Evolutionary conservation across 139 green algal genomes (phyloP), one percentile per base, ranked within the genome.

Genomic region (Protoeuglena noctilucae): DNA sequence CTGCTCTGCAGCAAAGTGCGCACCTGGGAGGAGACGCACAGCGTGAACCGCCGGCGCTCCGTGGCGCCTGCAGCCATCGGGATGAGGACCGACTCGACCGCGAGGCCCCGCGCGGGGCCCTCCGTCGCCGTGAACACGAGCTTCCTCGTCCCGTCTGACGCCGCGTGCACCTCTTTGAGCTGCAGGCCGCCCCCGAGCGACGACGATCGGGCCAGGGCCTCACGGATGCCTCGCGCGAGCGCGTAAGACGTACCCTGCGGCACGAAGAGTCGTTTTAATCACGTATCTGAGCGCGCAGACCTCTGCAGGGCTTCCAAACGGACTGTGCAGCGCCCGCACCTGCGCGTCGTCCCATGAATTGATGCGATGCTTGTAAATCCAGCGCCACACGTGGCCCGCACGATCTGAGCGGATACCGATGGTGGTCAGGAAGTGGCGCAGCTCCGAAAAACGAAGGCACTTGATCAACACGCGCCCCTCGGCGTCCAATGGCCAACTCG

Each of bases 11-110:
- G 24, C 49, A 56, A 45, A 56, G 40, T 56, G 27, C 81, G 78
- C 4, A 90, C 72, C 57, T 80, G 80, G 22, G 55, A 74, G 3
- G 65, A 79, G 3, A 93, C 75, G 50, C 83, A 93, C 2, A 90
- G 58, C 2, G 83, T 93, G 55, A 81, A 68, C 26, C 78, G 71
- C 22, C 61, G 29, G 45, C 66, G 65, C 23, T 21, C 39, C 9
- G 71, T 66, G 24, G 41, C 51, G 57, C 63, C 49, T n/a, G 40
- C 24, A 30, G 12, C 9, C 5, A 53, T 40, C 30, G 83, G 83
- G 25, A 93, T 93, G 29, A 93, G 54, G 48, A 93, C 83, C 2
- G 81, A 68, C 66, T 93, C 83, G 26, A 89, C 66, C 0, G 29
- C 62, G 50, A 56, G 59, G 27, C 61, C 67, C 54, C 12, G 59